Evolutionary conservation across 257 asterid species (phyloP).

Genomic region (Marsdenia floribunda): DNA sequence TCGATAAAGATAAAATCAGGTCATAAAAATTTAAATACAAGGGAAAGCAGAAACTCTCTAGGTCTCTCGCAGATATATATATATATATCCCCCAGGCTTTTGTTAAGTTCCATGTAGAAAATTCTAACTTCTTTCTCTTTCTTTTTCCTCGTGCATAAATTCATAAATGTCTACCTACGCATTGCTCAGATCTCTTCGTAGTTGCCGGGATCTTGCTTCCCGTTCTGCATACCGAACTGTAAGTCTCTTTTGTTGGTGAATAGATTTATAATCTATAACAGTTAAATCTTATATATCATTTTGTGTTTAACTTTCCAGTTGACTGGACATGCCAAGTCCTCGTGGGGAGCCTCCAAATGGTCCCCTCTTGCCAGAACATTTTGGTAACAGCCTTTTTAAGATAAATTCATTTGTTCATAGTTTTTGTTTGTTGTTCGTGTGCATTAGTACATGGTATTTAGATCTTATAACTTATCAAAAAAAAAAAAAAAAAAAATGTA

Average conservation of each 20-base stretch:
- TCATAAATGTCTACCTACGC: constrained; percentile 61
- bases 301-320: constrained; percentile 19
- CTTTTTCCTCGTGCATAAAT: too few species aligned
- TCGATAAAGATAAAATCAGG: too few species aligned
- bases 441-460: neutral
- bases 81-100: too few species aligned
- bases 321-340: constrained; percentile 25
- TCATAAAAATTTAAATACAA: too few species aligned
- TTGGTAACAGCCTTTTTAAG: constrained; percentile 16
- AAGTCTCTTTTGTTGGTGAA: constrained; percentile 15
- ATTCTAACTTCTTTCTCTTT: too few species aligned
- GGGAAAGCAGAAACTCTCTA: too few species aligned
- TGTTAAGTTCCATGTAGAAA: too few species aligned
- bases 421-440: neutral
- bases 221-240: constrained; percentile 40
- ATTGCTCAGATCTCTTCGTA: constrained; percentile 55
- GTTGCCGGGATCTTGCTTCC: constrained; percentile 52
- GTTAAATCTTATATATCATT: neutral
- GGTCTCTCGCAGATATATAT: too few species aligned
- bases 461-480: too few species aligned
- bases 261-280: neutral
- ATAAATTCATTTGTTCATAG: neutral
- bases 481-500: too few species aligned
- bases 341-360: constrained; percentile 22
- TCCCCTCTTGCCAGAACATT: constrained; percentile 30